Evolutionary conservation across 2,329 filamentous ascomycete species (phyloP), one percentile per base, ranked within the genome.

Genomic region (Colletotrichum camelliae): DNA sequence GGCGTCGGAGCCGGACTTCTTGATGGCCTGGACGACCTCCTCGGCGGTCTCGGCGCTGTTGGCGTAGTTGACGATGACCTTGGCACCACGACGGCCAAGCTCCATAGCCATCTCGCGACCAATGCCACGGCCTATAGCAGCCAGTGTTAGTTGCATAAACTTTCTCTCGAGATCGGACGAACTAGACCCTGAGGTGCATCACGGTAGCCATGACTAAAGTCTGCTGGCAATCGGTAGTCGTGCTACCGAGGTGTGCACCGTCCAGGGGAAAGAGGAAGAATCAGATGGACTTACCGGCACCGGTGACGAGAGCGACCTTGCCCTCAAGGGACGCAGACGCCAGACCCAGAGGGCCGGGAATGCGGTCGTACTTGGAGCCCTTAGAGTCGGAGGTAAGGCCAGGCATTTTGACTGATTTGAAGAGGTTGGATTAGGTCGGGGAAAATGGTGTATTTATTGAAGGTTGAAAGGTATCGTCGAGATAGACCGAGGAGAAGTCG

Each of bases 231-330:
- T 39, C 16, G 52, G 24, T 27, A 13, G 43, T 33, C 3, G 8
- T 31, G 35, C 16, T 43, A 18, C 31, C 31, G 13, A 12, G 15
- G 13, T 31, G 16, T 21, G 35, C 13, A 18, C 4, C 61, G 7
- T 13, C 15, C 61, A 33, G 69, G 31, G n/a, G 16, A 27, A 7
- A 48, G 4, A 52, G n/a, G 2, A 48, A 13, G 10, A 21, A 67
- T 72, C 52, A 33, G 33, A 61, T 43, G 12, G 35, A 83, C 84
- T 61, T 81, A 86, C 84, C 84, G 75, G 84, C 84, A 70, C 95
- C 95, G 1, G 95, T 98, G 58, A 98, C 91, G 76, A 98, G 94
- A 78, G 94, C 94, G 55, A 97, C 91, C 85, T 97, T 98, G 80
- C 95, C 95, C 81, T 95, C 93, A 79, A 97, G 90, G 66, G 94